Conservation (phyloP, 2,329 filamentous ascomycete genomes). For the Ceratocystis albifundus region DNA sequence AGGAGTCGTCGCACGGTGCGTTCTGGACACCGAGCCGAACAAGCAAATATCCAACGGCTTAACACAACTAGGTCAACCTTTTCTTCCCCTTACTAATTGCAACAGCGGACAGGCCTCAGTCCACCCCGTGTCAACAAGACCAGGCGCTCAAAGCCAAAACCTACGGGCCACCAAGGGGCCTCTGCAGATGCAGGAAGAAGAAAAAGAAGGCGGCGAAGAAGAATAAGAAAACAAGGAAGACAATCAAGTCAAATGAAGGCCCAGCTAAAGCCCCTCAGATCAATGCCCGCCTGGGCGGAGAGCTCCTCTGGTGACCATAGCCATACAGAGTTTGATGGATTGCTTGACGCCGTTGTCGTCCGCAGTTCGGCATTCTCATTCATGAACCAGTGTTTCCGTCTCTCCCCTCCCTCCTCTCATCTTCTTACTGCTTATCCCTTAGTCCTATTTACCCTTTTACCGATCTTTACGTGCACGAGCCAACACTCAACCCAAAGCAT, state of each 20-base stretch:
- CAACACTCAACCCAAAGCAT: neutral
- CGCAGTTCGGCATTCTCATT: too few species aligned
- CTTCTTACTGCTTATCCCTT: too few species aligned
- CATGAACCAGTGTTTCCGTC: too few species aligned
- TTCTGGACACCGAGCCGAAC: neutral
- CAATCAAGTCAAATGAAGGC: neutral
- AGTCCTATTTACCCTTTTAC: too few species aligned
- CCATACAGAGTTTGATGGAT: too few species aligned
- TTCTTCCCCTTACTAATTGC: conserved; percentile 7
- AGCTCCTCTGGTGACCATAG: too few species aligned
- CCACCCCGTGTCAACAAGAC: neutral
- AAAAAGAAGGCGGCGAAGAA: neutral
- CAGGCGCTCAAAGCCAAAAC: neutral
- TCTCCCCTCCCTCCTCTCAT: too few species aligned
- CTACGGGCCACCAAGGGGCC: neutral
- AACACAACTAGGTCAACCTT: neutral
- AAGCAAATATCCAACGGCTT: neutral
- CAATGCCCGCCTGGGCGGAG: too few species aligned
- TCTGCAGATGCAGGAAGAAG: neutral
- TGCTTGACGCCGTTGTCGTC: too few species aligned
- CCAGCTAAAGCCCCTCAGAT: too few species aligned
- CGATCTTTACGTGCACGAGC: neutral
- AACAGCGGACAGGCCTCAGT: neutral
- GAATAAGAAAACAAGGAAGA: neutral
- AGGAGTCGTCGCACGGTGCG: neutral